Percentiles rank a stretch among this genome's conserved stretches.
Conservation (phyloP, 169 alveolate genomes). For the Eimeria sp. region DNA sequence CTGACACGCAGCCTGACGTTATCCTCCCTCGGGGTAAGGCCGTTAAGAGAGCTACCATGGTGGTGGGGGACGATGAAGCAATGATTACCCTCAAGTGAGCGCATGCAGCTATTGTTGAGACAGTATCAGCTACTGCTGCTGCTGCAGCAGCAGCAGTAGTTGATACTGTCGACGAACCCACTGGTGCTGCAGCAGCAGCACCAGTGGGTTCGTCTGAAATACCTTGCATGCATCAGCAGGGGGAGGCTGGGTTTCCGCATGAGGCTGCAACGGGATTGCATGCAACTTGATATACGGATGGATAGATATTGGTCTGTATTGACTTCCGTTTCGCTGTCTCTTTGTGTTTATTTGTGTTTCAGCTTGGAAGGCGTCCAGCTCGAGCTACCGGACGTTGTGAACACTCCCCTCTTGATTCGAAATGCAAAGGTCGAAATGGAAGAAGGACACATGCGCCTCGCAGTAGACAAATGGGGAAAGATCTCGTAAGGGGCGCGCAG, state of each 20-base stretch:
- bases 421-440: slow-evolving; percentile 71
- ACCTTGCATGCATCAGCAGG: neutral
- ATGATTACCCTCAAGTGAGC: slow-evolving; percentile 78
- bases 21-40: slow-evolving; percentile 59
- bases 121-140: neutral
- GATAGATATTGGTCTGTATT: neutral
- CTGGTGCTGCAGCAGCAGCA: too few species aligned
- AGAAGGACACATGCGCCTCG: slow-evolving; percentile 77
- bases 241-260: neutral
- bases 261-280: neutral
- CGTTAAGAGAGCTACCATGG: slow-evolving; percentile 52
- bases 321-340: neutral
- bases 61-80: slow-evolving; percentile 73
- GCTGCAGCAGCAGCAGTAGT: slow-evolving; percentile 11
- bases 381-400: slow-evolving; percentile 73
- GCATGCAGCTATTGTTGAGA: neutral
- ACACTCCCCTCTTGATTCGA: slow-evolving; percentile 70
- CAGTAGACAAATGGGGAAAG: slow-evolving; percentile 79
- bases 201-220: neutral
- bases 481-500: slow-evolving; percentile 25
- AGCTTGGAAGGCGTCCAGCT: slow-evolving; percentile 75
- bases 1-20: slow-evolving; percentile 56
- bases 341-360: neutral
- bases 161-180: too few species aligned
- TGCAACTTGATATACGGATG: neutral